Conservation (phyloP, 768 basidiomycete genomes). For the Asterophora lycoperdoides region DNA sequence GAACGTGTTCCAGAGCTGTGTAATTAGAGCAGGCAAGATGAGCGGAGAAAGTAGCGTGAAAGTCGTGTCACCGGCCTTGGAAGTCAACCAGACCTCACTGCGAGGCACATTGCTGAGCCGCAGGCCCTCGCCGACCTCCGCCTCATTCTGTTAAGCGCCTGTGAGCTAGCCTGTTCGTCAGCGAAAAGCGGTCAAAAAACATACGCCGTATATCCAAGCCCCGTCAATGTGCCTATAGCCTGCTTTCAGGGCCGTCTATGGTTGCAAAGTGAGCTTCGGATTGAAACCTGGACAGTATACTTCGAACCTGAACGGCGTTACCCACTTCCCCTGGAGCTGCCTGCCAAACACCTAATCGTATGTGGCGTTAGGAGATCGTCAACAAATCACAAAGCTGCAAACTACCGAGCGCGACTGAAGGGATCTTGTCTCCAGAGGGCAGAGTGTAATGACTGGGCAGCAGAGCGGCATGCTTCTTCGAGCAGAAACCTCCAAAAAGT, state of each 20-base stretch:
- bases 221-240: slow-evolving; percentile 75
- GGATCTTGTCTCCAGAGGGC: slow-evolving; percentile 66
- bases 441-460: slow-evolving; percentile 52
- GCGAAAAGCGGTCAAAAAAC: slow-evolving; percentile 13
- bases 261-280: neutral
- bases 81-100: slow-evolving; percentile 66
- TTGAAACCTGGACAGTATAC: neutral
- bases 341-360: slow-evolving; percentile 55
- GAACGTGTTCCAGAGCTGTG: slow-evolving; percentile 70
- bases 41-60: neutral
- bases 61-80: slow-evolving; percentile 32
- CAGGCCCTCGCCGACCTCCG: slow-evolving; percentile 61
- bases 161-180: neutral
- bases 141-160: slow-evolving; percentile 50
- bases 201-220: slow-evolving; percentile 64
- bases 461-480: slow-evolving; percentile 1
- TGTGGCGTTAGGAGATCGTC: neutral
- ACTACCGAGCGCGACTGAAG: slow-evolving; percentile 61
- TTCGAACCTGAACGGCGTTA: slow-evolving; percentile 53
- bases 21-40: neutral
- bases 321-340: slow-evolving; percentile 57
- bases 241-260: slow-evolving; percentile 49
- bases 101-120: slow-evolving; percentile 56
- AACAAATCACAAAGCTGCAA: neutral
- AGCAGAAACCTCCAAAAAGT: slow-evolving; percentile 1